These are phyloP conservation scores for Zoysia japonica DNA, from an alignment of 176 grass and related monocot species.

Conservation along the genomic window DNA sequence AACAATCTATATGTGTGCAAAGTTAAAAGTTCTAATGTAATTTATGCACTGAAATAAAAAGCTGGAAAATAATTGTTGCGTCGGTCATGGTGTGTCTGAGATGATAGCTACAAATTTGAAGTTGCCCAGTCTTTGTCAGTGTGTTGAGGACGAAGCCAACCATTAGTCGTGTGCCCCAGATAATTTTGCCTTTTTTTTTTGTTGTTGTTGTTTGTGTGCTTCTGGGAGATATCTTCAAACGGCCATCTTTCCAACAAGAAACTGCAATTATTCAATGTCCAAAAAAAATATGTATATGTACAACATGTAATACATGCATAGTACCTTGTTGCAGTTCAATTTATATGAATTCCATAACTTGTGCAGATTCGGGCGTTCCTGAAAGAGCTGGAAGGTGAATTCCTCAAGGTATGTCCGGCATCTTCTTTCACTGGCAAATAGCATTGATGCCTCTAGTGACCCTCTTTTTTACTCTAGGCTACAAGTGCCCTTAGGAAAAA, in stretches of 20 bases:
- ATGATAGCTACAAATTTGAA: too few relatives aligned
- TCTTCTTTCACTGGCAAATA: neutral
- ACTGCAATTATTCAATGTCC: neutral
- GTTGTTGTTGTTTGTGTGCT: neutral
- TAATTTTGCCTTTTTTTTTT: too few relatives aligned
- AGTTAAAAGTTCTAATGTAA: too few relatives aligned
- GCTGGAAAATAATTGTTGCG: too few relatives aligned
- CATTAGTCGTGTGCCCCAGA: too few relatives aligned
- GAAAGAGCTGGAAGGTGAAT: constrained; percentile 83
- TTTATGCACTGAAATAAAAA: too few relatives aligned
- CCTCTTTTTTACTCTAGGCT: too few relatives aligned
- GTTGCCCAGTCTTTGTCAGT: too few relatives aligned
- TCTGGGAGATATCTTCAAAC: neutral
- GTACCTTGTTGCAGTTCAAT: neutral
- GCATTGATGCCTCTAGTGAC: neutral
- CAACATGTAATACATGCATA: neutral
- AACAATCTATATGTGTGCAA: too few relatives aligned
- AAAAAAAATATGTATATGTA: neutral
- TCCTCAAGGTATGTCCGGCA: constrained; percentile 71
- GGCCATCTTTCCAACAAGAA: neutral
- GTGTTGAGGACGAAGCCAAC: too few relatives aligned
- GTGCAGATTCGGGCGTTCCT: constrained; percentile 77
- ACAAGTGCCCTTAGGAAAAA: too few relatives aligned
- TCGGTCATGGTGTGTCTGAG: too few relatives aligned
- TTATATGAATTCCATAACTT: constrained; percentile 10